Percentiles rank a stretch among this genome's conserved stretches.
Evolutionary conservation across 306 rosid genomes (phyloP).

Genomic region (Phaseolus lunatus): DNA sequence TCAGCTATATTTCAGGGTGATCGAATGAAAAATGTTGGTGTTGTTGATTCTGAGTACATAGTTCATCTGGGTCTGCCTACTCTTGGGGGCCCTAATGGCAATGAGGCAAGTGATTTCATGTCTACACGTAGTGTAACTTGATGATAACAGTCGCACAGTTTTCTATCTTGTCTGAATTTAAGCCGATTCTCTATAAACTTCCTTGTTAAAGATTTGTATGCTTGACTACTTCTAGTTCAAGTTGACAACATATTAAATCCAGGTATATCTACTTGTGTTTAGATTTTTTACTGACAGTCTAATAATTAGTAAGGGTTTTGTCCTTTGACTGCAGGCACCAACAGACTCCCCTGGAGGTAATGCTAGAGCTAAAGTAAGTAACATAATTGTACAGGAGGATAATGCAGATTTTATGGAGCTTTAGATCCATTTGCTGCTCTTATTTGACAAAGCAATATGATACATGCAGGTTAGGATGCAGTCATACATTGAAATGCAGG

Average conservation of each 20-base stretch:
- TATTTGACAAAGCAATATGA: constrained; percentile 22
- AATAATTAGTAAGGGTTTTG: constrained; percentile 13
- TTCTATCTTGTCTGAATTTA: constrained; percentile 3
- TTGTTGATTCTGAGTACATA: constrained; percentile 83
- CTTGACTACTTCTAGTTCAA: constrained; percentile 3
- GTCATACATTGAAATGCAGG: constrained; percentile 57
- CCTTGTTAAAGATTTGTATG: background rate
- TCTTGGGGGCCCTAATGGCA: constrained; percentile 70
- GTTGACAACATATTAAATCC: constrained; percentile 22
- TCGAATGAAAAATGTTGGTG: constrained; percentile 75
- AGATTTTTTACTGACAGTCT: constrained; percentile 8
- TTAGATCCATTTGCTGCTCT: constrained; percentile 15
- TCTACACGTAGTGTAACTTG: constrained; percentile 1
- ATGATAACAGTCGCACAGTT: background rate
- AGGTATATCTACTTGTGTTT: background rate
- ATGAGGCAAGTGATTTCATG: constrained; percentile 58
- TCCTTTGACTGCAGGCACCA: constrained; percentile 56
- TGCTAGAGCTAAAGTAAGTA: constrained; percentile 67
- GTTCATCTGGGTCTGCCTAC: constrained; percentile 91
- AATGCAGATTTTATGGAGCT: constrained; percentile 4
- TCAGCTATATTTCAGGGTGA: constrained; percentile 70
- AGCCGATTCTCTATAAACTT: constrained; percentile 7
- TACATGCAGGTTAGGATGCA: constrained; percentile 61
- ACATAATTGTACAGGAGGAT: background rate
- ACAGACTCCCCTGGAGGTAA: constrained; percentile 42